phyloP scores from a whole-genome alignment of 2,329 filamentous ascomycete species.

The Monosporascus sp. region DNA sequence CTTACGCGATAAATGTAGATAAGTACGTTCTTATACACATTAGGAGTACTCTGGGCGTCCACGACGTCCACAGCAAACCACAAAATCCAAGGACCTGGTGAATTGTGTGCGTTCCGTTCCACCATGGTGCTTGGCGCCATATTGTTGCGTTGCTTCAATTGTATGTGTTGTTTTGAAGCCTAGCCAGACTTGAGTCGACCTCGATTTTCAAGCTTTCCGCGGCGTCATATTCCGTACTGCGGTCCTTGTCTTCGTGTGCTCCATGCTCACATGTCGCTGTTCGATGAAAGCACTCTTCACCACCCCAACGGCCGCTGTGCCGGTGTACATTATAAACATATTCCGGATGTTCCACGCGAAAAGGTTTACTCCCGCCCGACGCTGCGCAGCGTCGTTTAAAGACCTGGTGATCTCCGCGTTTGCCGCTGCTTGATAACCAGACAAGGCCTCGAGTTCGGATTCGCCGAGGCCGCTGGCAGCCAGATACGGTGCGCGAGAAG shows the following conservation, averaged over 20 bases:
- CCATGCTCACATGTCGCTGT: constrained; percentile 38
- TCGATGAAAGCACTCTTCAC: constrained; percentile 39
- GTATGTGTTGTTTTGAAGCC: no score
- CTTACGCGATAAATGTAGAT: no score
- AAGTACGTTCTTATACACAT: no score
- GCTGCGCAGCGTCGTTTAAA: constrained; percentile 33
- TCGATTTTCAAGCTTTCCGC: no score
- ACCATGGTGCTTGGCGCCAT: no score
- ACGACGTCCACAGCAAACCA: no score
- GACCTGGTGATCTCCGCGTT: constrained; percentile 38
- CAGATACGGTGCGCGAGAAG: constrained; percentile 10
- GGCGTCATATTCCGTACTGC: constrained; percentile 33
- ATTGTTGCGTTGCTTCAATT: no score
- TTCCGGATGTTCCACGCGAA: constrained; percentile 45
- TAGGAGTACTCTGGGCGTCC: no score
- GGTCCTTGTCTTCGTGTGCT: constrained; percentile 48
- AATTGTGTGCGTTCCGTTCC: no score
- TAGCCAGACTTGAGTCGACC: no score
- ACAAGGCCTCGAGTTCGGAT: constrained; percentile 28
- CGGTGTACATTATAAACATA: constrained; percentile 44
- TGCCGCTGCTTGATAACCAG: constrained; percentile 39
- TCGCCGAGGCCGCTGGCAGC: constrained; percentile 14
- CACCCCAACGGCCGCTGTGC: constrained; percentile 34
- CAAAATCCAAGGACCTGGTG: no score
- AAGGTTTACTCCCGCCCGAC: constrained; percentile 35